Base-by-base conservation (phyloP, 2,329 filamentous ascomycete genomes). In the Sporothrix mexicana region DNA sequence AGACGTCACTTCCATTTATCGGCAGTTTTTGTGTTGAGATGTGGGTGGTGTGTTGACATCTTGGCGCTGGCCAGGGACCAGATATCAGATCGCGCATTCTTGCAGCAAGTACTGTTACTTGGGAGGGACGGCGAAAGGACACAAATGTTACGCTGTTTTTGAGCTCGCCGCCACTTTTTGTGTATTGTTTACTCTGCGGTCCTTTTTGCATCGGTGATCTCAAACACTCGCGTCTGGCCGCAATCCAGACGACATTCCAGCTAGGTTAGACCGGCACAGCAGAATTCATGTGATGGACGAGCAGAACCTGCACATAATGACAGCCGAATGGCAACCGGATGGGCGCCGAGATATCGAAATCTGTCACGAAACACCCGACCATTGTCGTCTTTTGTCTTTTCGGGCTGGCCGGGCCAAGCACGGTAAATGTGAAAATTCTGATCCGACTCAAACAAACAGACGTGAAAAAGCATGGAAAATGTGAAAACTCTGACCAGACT, bases 161-260 rank as follows among this genome's bases (percentile, higher is more conserved):
- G 6, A 20, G 23, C n/a, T 12, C 8, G 10, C 20, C 9, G n/a
- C 30, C 30, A 36, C 30, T 7, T 2, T 64, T n/a, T 47, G 13
- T 47, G 61, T 64, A 47, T 64, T 47, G 61, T 64, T 64, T 45
- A 64, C 61, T 17, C 59, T 12, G n/a, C 61, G 15, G 41, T 23
- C 12, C n/a, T 64, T 64, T 45, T 23, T 36, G 30, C 41, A 15
- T 41, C 61, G 20, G 41, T 41, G 17, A 45, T 64, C 41, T 47
- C 61, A 47, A 47, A 64, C 61, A 64, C 17, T 20, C 59, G 36
- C 61, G 61, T 15, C 41, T n/a, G n/a, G n/a, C 61, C 41, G 61
- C 61, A 47, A 25, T 25, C 61, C 41, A 23, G 0, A 6, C 61
- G 9, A 2, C 61, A 64, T 45, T 64, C 41, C 41, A 64, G n/a